These are phyloP conservation scores for Leucosporidium yakuticum DNA, from an alignment of 768 basidiomycete genomes.

Conservation along the genomic window DNA sequence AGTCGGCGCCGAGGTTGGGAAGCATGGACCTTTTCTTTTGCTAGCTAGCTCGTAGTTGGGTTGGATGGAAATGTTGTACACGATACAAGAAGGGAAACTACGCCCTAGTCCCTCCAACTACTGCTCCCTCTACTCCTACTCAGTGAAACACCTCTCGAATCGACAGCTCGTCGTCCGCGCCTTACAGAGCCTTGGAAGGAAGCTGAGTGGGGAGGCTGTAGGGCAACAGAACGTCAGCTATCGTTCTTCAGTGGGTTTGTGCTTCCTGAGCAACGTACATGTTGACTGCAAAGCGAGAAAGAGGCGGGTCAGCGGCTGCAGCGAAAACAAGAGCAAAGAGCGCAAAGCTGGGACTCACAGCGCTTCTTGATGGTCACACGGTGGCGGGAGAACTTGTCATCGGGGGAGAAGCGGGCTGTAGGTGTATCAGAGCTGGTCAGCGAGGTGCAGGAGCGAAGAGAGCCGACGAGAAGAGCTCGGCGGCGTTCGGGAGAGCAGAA, in stretches of 20 bases:
- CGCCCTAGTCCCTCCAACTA: background rate
- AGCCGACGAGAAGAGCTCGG: too few relatives aligned
- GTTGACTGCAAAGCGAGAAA: background rate
- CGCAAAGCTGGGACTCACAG: constrained; percentile 19
- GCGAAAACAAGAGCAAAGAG: too few relatives aligned
- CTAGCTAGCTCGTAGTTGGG: background rate
- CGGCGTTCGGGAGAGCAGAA: constrained; percentile 8
- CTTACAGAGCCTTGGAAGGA: constrained; percentile 1
- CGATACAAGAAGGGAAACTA: background rate
- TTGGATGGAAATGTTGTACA: constrained; percentile 1
- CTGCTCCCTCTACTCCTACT: background rate
- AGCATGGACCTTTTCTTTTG: background rate
- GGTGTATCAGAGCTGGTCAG: background rate
- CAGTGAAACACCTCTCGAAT: background rate
- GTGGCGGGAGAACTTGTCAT: constrained; percentile 98
- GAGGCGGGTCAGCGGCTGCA: too few relatives aligned
- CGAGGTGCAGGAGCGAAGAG: background rate
- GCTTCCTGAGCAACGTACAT: too few relatives aligned
- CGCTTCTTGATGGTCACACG: constrained; percentile 96
- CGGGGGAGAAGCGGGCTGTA: constrained; percentile 92
- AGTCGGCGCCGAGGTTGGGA: background rate
- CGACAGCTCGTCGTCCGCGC: background rate
- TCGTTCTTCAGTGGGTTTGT: too few relatives aligned
- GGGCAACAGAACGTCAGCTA: background rate
- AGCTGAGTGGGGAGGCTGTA: constrained; percentile 11